Evolutionary conservation across 75 land plant genomes (phyloP), one percentile per base, ranked within the genome.

Genomic region (Picea glauca): DNA sequence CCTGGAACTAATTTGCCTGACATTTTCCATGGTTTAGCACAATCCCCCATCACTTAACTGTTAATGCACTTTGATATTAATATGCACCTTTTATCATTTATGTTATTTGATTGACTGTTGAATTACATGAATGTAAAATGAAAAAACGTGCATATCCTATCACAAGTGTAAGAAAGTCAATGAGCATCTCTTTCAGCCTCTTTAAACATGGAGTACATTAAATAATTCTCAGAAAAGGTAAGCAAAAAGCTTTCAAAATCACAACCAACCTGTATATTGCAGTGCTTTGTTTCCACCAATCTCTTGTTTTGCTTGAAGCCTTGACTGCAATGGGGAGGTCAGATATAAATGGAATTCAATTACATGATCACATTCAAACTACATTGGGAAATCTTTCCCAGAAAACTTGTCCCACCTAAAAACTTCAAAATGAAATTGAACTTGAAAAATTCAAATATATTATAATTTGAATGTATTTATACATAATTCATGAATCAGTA

Each of bases 271-370:
- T 63, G 91, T 81, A 62, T 90, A 90, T 74, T 85, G 87, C 46
- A 62, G 62, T 58, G 85, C 31, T 67, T 80, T 83, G 78, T 85
- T 84, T 58, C 86, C 84, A 21, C 88, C 92, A 75, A 90, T 88
- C 62, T 83, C 88, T 73, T 90, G 92, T 79, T 90, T 90, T 64
- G 92, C 92, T 83, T 90, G 92, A 31, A 90, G 87, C 21, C 92
- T 88, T 15, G 92, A 90, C 92, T 90, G 91, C 77, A 62, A 68
- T 21, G 23, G 23, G 5, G 46, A 50, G 12, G 43, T 43, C 13
- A 70, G n/a, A 70, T n/a, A 20, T 70, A 9, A 43, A 43, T 8
- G 54, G 26, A 38, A 20, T 5, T 70, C 26, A 35, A 70, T 70
- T 43, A 40, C 13, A 70, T 14, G 35, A 60, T 43, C 50, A 15